A percentile compares a stretch with the other conserved stretches of the same genome.
Evolutionary conservation across 2,329 filamentous ascomycete genomes (phyloP).

Genomic region (Ilyonectria robusta): DNA sequence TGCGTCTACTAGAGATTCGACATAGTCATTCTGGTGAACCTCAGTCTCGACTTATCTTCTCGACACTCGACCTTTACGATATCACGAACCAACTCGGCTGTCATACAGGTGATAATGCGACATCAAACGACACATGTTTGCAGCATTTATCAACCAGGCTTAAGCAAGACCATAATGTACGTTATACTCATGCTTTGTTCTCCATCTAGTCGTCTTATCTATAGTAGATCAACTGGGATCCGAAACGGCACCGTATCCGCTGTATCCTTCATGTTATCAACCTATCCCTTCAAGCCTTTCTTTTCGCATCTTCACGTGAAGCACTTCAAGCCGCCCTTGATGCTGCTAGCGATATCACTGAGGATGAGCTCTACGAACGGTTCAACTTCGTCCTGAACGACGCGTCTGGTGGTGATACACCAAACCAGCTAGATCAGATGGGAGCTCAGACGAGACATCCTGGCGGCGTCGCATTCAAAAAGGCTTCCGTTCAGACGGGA

Average conservation of each 20-base stretch:
- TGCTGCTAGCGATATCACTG: background rate
- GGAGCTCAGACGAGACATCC: constrained; percentile 2
- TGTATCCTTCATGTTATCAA: constrained; percentile 1
- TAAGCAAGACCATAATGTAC: background rate
- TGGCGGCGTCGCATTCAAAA: constrained; percentile 11
- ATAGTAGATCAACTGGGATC: constrained; percentile 14
- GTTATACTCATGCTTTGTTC: constrained; percentile 3
- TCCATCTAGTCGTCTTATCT: constrained; percentile 14
- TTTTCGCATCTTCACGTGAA: constrained; percentile 10
- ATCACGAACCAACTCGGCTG: background rate
- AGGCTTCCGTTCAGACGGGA: constrained; percentile 10
- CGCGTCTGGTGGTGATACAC: constrained; percentile 8
- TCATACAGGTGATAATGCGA: background rate
- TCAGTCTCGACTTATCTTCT: background rate
- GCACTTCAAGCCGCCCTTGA: constrained; percentile 9
- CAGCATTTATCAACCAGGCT: constrained; percentile 9
- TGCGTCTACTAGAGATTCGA: background rate
- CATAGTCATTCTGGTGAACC: background rate
- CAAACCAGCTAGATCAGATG: constrained; percentile 8
- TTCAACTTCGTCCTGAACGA: constrained; percentile 7
- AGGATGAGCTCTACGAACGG: constrained; percentile 10
- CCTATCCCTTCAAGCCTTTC: background rate
- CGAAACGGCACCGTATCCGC: constrained; percentile 1
- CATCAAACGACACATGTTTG: constrained; percentile 4
- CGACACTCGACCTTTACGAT: background rate